Evolutionary conservation across 2,329 filamentous ascomycete genomes (phyloP).

Genomic region (Clonostachys chloroleuca): DNA sequence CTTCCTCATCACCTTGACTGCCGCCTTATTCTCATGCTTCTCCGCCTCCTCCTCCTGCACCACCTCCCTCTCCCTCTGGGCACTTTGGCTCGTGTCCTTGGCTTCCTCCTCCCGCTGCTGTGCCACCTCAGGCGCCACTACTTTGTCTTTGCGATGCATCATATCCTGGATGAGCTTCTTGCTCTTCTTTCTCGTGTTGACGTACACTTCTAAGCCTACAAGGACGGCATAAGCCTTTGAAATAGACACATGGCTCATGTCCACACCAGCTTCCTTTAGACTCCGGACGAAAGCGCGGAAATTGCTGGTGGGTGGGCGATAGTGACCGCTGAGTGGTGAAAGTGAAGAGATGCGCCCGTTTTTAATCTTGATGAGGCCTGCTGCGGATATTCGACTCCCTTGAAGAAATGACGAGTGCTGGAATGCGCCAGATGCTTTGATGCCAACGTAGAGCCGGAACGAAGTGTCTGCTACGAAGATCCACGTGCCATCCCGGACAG

Average conservation of each 20-base stretch:
- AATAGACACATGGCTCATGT: conserved; percentile 75
- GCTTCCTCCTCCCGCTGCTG: conserved; percentile 52
- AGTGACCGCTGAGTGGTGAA: conserved; percentile 73
- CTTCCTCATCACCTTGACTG: conserved; percentile 30
- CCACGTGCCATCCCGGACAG: conserved; percentile 85
- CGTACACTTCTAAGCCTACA: conserved; percentile 76
- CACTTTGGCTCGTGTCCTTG: conserved; percentile 57
- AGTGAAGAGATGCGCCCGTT: conserved; percentile 72
- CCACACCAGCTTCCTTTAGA: conserved; percentile 68
- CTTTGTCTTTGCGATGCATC: conserved; percentile 49
- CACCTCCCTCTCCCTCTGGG: conserved; percentile 41
- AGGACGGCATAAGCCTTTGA: conserved; percentile 79
- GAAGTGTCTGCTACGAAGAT: conserved; percentile 88
- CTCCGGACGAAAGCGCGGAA: conserved; percentile 77
- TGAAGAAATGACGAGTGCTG: conserved; percentile 89
- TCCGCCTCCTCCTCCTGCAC: conserved; percentile 19
- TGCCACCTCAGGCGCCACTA: conserved; percentile 57
- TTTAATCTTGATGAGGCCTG: conserved; percentile 81
- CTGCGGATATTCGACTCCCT: conserved; percentile 74
- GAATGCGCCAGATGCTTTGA: conserved; percentile 84
- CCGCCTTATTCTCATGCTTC: conserved; percentile 28
- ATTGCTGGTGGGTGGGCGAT: conserved; percentile 77
- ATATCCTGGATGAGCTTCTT: conserved; percentile 49
- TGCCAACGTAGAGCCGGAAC: conserved; percentile 82
- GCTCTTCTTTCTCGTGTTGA: conserved; percentile 62